Base-by-base conservation (phyloP, 345 rosid species). In the Atalantia buxifolia region DNA sequence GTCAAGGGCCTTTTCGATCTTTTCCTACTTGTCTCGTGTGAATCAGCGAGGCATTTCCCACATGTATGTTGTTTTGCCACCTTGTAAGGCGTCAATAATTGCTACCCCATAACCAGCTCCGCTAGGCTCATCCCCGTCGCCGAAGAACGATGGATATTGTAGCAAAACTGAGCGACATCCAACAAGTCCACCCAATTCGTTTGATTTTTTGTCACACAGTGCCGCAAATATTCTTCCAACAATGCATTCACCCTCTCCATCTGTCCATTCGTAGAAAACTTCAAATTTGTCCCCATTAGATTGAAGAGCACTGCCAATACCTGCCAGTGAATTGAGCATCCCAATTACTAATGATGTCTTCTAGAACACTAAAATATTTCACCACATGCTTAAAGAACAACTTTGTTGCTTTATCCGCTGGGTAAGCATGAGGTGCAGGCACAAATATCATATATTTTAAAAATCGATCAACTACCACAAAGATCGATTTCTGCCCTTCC, bases 331-430 rank as follows among this genome's bases (percentile, higher is more conserved):
- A 55, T 55, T 1, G 0, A 18, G 9, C 9, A 55, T 55, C 60
- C 1, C 0, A 1, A 42, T 42, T 16, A 42, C 9, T 22, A 1
- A 18, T 22, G 24, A 18, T 55, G 3, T 55, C 1, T 22, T 55
- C 1, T 42, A 1, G 1, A 42, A 42, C 4, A 10, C 48, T 4
- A 10, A 12, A 10, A 6, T 55, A 55, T 21, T 55, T 55, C n/a
- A 55, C n/a, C n/a, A 55, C 3, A 55, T 55, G 60, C n/a, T 6
- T 55, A 22, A 7, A 22, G n/a, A 18, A 55, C 2, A 55, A 0
- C 3, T 1, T 0, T 0, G 7, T 0, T 6, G 6, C n/a, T 3
- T 9, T 55, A 18, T 18, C 0, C 5, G 9, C 0, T 16, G 60
- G 60, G 60, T 0, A 55, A 18, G 0, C n/a, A 55, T 55, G 60